Base-by-base conservation (phyloP, 2,329 filamentous ascomycete genomes). In the Pseudogymnoascus destructans region DNA sequence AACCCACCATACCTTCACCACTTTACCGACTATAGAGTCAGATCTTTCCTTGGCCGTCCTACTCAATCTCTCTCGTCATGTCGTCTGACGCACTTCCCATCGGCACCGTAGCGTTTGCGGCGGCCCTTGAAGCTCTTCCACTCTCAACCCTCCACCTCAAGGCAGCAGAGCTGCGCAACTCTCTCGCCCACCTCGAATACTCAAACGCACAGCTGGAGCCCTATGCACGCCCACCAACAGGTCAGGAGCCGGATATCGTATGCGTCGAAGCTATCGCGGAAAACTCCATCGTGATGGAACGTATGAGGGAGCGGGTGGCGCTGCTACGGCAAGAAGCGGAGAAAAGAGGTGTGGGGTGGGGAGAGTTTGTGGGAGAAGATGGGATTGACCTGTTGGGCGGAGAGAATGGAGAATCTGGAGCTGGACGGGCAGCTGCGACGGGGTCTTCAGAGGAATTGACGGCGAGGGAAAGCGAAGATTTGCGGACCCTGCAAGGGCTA, bases 231-330 rank as follows among this genome's bases (percentile, higher is more conserved):
- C 67, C 67, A 17, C 59, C 61, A n/a, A n/a, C 33, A 2, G 61
- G 63, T 52, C 64, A 63, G 0, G 70, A 74, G 21, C 77, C 82
- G 13, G 87, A 91, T 67, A 75, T 76, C 61, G 86, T 87, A 69
- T 91, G 87, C 73, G 73, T 81, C 63, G 85, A 89, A 59, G 87
- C 86, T 60, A 86, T 90, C 67, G 70, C 73, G 59, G 86, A 91
- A 71, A 90, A 90, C 70, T 77, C 83, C 64, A 70, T 68, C 17
- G 85, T 90, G 59, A 85, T 91, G 59, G 75, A 70, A 61, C 78
- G 85, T 64, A 86, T 89, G 79, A 74, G 78, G 61, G 79, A 82
- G 71, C 71, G 60, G 67, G 77, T 88, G 61, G 74, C 73, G 58
- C 69, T 89, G 55, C 73, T 89, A 61, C 79, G 77, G 63, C 72